Evolutionary conservation across 2,329 filamentous ascomycete species (phyloP), one percentile per base, ranked within the genome.

Genomic region (Trichoderma asperellum): DNA sequence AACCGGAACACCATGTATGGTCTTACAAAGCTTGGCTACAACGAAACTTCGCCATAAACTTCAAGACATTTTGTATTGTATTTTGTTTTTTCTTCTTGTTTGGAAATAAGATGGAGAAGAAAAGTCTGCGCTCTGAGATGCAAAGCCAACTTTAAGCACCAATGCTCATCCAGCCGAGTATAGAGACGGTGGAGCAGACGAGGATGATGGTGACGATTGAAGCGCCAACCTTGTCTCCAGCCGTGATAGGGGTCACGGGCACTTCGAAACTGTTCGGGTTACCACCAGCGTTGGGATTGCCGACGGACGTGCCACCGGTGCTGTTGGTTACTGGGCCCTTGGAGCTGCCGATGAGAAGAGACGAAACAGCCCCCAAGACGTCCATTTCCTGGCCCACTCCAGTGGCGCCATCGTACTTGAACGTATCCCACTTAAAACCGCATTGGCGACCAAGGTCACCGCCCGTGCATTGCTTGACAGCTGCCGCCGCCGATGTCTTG

Each of bases 301-400:
- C 83, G 71, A 77, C 74, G 56, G 83, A 84, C 1, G 82, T 88
- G 66, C 88, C 88, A 62, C 87, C 88, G 1, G 81, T 82, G 11
- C 77, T 72, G 2, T 81, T 82, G 0, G 85, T 86, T 18, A 83
- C 77, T 0, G 85, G 84, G 2, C 77, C 72, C 27, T 80, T 77
- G 2, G 80, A 79, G 5, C 77, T 72, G 34, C 78, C 75, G 56
- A 87, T 81, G 56, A 89, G 78, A 5, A 86, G 83, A 1, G 83
- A 83, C 5, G 84, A 84, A 21, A 89, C 83, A 4, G 88, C 83
- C 32, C 84, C 84, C 16, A 89, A 78, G 0, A 85, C 87, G 66
- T 84, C 85, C 82, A 90, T 88, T 74, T 87, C 82, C 76, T 90
- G 86, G 10, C 88, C 87, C 63, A 88, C 85, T 37, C 87, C 86